phyloP scores from a whole-genome alignment of 2,329 filamentous ascomycete species.

The Aspergillus costaricaensis region DNA sequence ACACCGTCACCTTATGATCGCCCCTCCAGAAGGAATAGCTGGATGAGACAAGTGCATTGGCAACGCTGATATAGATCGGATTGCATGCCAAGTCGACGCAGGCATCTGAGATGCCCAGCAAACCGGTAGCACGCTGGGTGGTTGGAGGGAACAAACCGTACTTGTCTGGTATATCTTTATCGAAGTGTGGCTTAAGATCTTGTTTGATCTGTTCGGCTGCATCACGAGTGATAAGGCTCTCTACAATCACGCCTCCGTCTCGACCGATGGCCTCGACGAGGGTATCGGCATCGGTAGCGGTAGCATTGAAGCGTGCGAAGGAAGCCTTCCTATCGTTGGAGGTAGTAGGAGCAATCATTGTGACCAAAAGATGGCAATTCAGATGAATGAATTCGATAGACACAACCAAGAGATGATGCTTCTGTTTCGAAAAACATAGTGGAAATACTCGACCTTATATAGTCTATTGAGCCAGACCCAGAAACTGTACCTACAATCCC shows the following conservation, averaged over 20 bases:
- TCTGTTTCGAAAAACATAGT: too few relatives aligned
- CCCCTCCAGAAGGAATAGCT: slow-evolving; percentile 42
- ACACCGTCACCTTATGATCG: slow-evolving; percentile 34
- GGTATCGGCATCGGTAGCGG: not conserved
- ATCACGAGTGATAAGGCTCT: slow-evolving; percentile 36
- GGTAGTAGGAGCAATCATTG: not conserved
- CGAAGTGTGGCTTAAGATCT: slow-evolving; percentile 43
- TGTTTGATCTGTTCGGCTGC: slow-evolving; percentile 39
- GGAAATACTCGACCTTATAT: too few relatives aligned
- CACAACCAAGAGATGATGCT: too few relatives aligned
- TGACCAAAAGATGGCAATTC: too few relatives aligned
- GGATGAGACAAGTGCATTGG: slow-evolving; percentile 39
- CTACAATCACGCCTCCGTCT: slow-evolving; percentile 26
- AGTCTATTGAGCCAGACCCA: too few relatives aligned
- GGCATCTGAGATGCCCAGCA: slow-evolving; percentile 41
- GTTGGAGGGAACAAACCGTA: slow-evolving; percentile 46
- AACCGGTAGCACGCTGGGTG: slow-evolving; percentile 43
- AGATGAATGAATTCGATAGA: too few relatives aligned
- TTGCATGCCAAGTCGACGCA: slow-evolving; percentile 44
- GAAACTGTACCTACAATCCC: too few relatives aligned
- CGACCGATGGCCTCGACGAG: not conserved
- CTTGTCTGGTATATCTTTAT: slow-evolving; percentile 38
- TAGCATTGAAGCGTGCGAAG: not conserved
- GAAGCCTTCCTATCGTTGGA: not conserved
- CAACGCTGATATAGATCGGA: slow-evolving; percentile 37